These are phyloP conservation scores for Chaetomium strumarium DNA, from an alignment of 2,329 filamentous ascomycete genomes.

Conservation along the genomic window DNA sequence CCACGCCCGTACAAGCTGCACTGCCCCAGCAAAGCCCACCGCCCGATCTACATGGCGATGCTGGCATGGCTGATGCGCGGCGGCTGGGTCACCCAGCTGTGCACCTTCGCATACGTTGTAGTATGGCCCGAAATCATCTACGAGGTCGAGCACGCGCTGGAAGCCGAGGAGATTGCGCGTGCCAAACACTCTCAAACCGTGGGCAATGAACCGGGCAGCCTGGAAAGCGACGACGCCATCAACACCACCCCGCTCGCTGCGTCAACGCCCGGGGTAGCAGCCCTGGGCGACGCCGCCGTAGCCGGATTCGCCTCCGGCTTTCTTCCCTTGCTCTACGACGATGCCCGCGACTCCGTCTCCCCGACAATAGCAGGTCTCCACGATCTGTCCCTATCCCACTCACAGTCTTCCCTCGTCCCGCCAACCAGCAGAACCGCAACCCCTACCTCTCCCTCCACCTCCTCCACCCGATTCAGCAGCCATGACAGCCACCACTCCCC, in stretches of 20 bases:
- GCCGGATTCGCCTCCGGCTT: slow-evolving; percentile 20
- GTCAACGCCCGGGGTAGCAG: slow-evolving; percentile 4
- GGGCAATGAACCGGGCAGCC: slow-evolving; percentile 18
- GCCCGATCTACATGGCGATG: slow-evolving; percentile 81
- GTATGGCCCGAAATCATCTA: slow-evolving; percentile 78
- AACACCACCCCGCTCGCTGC: background rate
- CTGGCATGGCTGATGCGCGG: slow-evolving; percentile 88
- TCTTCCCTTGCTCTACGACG: slow-evolving; percentile 18
- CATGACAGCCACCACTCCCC: slow-evolving; percentile 2
- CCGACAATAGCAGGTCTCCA: slow-evolving; percentile 23
- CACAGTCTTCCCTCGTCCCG: slow-evolving; percentile 19
- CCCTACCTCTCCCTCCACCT: slow-evolving; percentile 18
- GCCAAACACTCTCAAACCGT: slow-evolving; percentile 26
- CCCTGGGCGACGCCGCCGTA: slow-evolving; percentile 17
- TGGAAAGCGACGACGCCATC: slow-evolving; percentile 15
- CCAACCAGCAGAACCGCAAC: slow-evolving; percentile 6
- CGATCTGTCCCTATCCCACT: slow-evolving; percentile 23
- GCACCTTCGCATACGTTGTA: slow-evolving; percentile 84
- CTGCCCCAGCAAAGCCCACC: slow-evolving; percentile 82
- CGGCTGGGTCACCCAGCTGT: slow-evolving; percentile 89
- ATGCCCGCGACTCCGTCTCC: slow-evolving; percentile 14
- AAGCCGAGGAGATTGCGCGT: slow-evolving; percentile 53
- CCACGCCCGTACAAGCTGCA: slow-evolving; percentile 79
- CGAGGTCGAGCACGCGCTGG: slow-evolving; percentile 67
- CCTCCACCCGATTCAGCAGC: slow-evolving; percentile 15